A percentile compares a stretch with the other conserved stretches of the same genome.
Evolutionary conservation across 2,329 filamentous ascomycete genomes (phyloP).

Genomic region (Diaporthe sp.): DNA sequence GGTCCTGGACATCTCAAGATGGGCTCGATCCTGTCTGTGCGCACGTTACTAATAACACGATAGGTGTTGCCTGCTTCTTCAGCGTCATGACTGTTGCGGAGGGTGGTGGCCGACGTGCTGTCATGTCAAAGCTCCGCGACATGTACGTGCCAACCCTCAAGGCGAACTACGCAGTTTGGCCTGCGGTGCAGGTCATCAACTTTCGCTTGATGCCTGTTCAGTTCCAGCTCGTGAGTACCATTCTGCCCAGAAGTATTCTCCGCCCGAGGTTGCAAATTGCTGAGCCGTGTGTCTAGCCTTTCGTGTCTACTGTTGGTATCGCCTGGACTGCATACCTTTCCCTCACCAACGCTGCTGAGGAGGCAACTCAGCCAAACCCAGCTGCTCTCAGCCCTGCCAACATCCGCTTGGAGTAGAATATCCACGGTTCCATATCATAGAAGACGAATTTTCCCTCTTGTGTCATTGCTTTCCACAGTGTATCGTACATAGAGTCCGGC

Average conservation of each 20-base stretch:
- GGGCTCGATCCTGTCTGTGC: background rate
- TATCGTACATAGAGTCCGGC: conserved; percentile 19
- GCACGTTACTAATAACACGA: conserved; percentile 45
- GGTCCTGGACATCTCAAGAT: background rate
- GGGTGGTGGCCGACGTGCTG: conserved; percentile 85
- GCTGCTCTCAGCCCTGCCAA: conserved; percentile 50
- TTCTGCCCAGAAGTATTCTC: background rate
- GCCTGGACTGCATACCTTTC: conserved; percentile 98
- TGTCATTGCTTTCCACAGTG: background rate
- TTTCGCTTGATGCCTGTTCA: conserved; percentile 95
- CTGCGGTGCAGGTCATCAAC: conserved; percentile 95
- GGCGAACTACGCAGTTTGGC: conserved; percentile 96
- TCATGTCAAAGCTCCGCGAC: conserved; percentile 88
- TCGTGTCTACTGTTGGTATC: conserved; percentile 95
- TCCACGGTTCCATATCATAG: background rate
- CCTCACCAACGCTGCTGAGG: conserved; percentile 88
- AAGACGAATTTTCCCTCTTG: background rate
- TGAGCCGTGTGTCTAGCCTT: conserved; percentile 74
- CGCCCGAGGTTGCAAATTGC: background rate
- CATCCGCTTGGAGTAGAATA: conserved; percentile 53
- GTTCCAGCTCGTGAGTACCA: conserved; percentile 87
- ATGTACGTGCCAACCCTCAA: conserved; percentile 95
- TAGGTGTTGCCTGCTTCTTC: conserved; percentile 86
- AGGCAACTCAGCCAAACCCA: conserved; percentile 59
- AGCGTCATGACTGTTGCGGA: conserved; percentile 97